phyloP scores from a whole-genome alignment of 2,329 filamentous ascomycete genomes.

The Annulohypoxylon truncatum region DNA sequence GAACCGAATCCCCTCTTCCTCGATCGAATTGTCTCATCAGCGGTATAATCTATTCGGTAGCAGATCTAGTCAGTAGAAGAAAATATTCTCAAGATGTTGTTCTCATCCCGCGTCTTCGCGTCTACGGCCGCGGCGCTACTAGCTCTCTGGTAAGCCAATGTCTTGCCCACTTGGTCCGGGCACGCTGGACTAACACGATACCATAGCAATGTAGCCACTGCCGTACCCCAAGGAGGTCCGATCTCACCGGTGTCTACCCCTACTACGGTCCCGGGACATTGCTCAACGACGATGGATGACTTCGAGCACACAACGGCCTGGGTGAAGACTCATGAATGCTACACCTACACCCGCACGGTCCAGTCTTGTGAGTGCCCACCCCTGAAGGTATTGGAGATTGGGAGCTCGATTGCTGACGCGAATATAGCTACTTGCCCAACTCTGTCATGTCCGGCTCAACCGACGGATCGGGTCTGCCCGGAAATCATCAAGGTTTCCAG shows the following conservation, averaged over 20 bases:
- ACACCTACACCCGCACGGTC: slow-evolving; percentile 40
- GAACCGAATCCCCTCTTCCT: not conserved
- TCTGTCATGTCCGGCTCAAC: slow-evolving; percentile 35
- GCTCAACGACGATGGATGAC: slow-evolving; percentile 44
- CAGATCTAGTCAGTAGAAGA: not conserved
- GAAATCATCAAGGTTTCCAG: slow-evolving; percentile 49
- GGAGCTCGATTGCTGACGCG: slow-evolving; percentile 22
- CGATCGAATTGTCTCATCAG: not conserved
- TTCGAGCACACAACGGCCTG: slow-evolving; percentile 36
- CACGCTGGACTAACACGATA: slow-evolving; percentile 1
- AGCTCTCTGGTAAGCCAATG: slow-evolving; percentile 36
- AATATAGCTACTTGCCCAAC: slow-evolving; percentile 44
- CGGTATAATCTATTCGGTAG: not conserved
- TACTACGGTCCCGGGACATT: slow-evolving; percentile 39
- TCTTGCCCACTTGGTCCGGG: not conserved
- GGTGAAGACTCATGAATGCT: slow-evolving; percentile 43
- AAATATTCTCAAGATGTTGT: slow-evolving; percentile 32
- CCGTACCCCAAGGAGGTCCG: slow-evolving; percentile 20
- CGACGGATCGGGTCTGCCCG: slow-evolving; percentile 47
- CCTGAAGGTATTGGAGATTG: not conserved
- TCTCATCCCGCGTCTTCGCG: slow-evolving; percentile 27
- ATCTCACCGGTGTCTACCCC: slow-evolving; percentile 15
- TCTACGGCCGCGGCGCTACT: slow-evolving; percentile 32
- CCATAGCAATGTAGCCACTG: slow-evolving; percentile 31
- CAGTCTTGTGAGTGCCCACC: slow-evolving; percentile 37